Base-by-base conservation (phyloP, 805 yeast species). In the Lachancea sp. region DNA sequence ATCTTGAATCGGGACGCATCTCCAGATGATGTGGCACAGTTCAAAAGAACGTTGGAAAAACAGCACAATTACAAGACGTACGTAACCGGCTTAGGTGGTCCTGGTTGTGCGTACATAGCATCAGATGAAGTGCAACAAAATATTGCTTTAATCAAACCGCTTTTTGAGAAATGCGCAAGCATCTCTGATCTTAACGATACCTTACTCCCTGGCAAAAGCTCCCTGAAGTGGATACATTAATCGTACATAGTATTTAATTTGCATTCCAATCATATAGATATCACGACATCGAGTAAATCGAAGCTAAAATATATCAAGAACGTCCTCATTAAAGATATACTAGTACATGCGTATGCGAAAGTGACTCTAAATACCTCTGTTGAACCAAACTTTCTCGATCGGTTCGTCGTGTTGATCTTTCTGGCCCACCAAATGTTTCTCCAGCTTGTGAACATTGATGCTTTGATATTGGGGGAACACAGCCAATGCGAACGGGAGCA, bases 401-500 rank as follows among this genome's bases (percentile, higher is more conserved):
- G 61, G 64, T 5, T 70, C 62, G 7, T 95, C 95, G 11, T 77
- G 58, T 36, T 67, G 67, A 52, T 81, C 82, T 56, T 74, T 79
- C 55, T 82, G 69, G 28, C 68, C 71, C 13, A 68, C 71, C 61
- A 90, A 77, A 42, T 77, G 65, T 1, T 69, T 62, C 63, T 92
- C 98, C 41, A 92, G 67, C 31, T 70, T 67, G 15, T 62, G 46
- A 6, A 80, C 82, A 18, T 69, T 60, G 40, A 90, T 71, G 16
- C 63, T 67, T 54, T 87, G 79, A 60, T 83, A 77, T 63, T 89
- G 97, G 9, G 99, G 98, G 77, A 92, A 92, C 1, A 88, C 83
- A 2, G 89, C 98, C 58, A 92, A 69, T 0, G 97, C 97, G 67
- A 92, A 86, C 19, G 99, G 99, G 49, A 92, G 71, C 0, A 81